Evolutionary conservation across 1,139 yeast genomes (phyloP), one percentile per base, ranked within the genome.

Genomic region (Lodderomyces pseudojiufengensis): DNA sequence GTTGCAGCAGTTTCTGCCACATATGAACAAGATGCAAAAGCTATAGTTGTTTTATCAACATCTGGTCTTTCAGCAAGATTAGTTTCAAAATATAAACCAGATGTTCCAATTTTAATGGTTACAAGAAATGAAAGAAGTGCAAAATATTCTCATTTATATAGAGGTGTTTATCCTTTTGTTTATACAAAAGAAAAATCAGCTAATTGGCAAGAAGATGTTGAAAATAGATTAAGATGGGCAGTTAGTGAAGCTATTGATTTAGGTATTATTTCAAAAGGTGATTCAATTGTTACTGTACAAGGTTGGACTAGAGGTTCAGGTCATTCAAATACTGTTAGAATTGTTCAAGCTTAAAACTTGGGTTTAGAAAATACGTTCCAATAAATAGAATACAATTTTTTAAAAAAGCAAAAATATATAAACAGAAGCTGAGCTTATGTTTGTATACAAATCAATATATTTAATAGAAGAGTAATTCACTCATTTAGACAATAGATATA

Each of bases 301-400:
- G 98, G 98, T 65, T 92, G 96, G 95, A 86, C 95, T 60, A 85
- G 94, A 65, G 98, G 98, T 71, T 77, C 90, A 49, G 99, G 98
- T 62, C 96, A 92, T 80, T 85, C 98, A 60, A 92, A 92, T 84
- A 92, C 98, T 49, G 80, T 92, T 68, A 92, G 97, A 78, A 64
- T 72, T 52, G 75, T 73, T 44, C 73, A 68, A 55, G 76, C 76
- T 51, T 70, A 67, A 54, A 23, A 10, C n/a, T n/a, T n/a, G n/a
- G n/a, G n/a, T n/a, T n/a, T n/a, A n/a, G n/a, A n/a, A n/a, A n/a
- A n/a, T n/a, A n/a, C n/a, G n/a, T n/a, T n/a, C n/a, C n/a, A n/a
- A n/a, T n/a, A n/a, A n/a, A n/a, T n/a, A n/a, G n/a, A n/a, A n/a
- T n/a, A n/a, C n/a, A 18, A 5, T 18, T 18, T 5, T 18, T 18